These are phyloP conservation scores for Rhinocladiella mackenziei DNA, from an alignment of 2,329 filamentous ascomycete species.

Conservation along the genomic window DNA sequence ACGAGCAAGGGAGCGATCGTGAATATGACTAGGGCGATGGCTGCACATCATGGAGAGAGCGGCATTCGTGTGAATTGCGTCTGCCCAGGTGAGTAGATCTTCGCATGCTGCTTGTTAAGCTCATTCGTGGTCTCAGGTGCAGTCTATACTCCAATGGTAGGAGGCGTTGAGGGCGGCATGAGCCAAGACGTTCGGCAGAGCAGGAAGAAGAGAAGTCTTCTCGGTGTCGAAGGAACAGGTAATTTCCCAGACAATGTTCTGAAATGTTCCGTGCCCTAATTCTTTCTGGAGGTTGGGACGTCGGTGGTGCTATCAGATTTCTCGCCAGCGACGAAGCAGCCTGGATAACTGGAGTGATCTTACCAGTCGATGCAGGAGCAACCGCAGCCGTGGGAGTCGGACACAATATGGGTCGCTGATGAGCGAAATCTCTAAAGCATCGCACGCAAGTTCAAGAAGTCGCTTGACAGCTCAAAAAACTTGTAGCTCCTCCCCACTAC, in stretches of 20 bases:
- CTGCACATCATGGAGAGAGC: conserved; percentile 46
- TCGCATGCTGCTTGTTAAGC: not conserved
- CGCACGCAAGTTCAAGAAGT: too few species aligned
- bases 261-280: not conserved
- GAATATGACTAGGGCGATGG: conserved; percentile 53
- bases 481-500: too few species aligned
- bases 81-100: conserved; percentile 40
- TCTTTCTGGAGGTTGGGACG: conserved; percentile 8
- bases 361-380: conserved; percentile 18
- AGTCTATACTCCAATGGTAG: conserved; percentile 30
- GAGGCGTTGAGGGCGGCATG: conserved; percentile 29
- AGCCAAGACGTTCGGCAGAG: conserved; percentile 30
- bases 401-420: not conserved
- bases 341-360: conserved; percentile 19
- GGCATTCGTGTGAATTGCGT: conserved; percentile 51
- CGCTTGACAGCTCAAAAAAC: too few species aligned
- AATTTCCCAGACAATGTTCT: not conserved
- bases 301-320: conserved; percentile 3
- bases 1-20: conserved; percentile 41
- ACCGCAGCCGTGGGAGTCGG: conserved; percentile 6
- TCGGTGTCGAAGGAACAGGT: conserved; percentile 26
- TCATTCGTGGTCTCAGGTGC: not conserved
- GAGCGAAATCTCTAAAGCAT: not conserved
- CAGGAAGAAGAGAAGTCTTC: conserved; percentile 27
- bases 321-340: conserved; percentile 10